These are phyloP conservation scores for Discostella pseudostelligera DNA, from an alignment of 108 stramenopile genomes.

Conservation along the genomic window DNA sequence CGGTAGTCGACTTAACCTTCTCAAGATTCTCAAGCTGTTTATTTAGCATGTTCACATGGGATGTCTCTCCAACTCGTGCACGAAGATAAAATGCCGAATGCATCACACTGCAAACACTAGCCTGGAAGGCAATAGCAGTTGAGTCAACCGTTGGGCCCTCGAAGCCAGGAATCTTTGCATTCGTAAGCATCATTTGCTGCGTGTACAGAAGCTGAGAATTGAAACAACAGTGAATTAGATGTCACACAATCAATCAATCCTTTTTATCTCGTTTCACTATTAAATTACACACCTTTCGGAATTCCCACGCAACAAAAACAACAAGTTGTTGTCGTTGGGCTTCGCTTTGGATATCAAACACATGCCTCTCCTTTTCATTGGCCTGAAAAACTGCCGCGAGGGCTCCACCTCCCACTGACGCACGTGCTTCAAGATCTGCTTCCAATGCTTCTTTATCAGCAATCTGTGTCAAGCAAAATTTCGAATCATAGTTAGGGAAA, in stretches of 20 bases:
- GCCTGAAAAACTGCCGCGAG: constrained; percentile 59
- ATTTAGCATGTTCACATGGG: constrained; percentile 67
- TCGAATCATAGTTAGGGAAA: neutral
- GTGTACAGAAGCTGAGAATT: constrained; percentile 54
- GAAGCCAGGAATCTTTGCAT: constrained; percentile 71
- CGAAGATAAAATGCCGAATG: constrained; percentile 86
- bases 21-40: constrained; percentile 63
- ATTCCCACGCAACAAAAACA: constrained; percentile 70
- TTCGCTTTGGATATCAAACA: constrained; percentile 57
- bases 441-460: constrained; percentile 43
- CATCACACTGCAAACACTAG: constrained; percentile 75
- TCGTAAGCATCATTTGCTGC: constrained; percentile 70
- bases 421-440: constrained; percentile 60
- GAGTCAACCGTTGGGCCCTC: constrained; percentile 79
- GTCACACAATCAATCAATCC: neutral
- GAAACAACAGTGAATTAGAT: constrained; percentile 1
- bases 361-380: constrained; percentile 61
- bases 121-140: constrained; percentile 51
- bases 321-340: constrained; percentile 57
- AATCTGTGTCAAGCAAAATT: constrained; percentile 10
- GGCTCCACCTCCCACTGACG: constrained; percentile 72
- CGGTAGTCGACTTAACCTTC: constrained; percentile 28
- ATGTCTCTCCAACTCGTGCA: constrained; percentile 63
- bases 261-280: neutral
- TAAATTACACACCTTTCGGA: constrained; percentile 48